These are phyloP conservation scores for Alternaria sp. DNA, from an alignment of 2,329 filamentous ascomycete genomes.

Conservation along the genomic window DNA sequence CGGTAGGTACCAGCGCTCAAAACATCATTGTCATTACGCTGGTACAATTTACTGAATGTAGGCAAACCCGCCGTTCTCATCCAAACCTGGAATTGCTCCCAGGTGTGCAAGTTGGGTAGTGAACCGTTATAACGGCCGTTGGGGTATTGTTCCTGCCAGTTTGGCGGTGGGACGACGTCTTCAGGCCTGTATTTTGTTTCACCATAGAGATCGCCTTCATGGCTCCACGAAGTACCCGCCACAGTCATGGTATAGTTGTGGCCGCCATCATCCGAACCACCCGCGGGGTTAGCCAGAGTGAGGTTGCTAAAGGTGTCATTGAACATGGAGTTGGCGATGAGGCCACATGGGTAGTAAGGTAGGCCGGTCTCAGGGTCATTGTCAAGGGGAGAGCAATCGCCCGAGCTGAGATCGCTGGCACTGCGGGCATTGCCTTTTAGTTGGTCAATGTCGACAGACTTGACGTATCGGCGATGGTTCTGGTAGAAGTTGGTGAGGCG, in stretches of 20 bases:
- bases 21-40: conserved; percentile 75
- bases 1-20: conserved; percentile 78
- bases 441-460: conserved; percentile 84
- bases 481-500: conserved; percentile 98
- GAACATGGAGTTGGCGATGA: conserved; percentile 97
- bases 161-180: conserved; percentile 81
- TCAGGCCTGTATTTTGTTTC: conserved; percentile 69
- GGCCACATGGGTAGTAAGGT: conserved; percentile 90
- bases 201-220: conserved; percentile 82
- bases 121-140: conserved; percentile 70
- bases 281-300: conserved; percentile 63
- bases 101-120: conserved; percentile 75
- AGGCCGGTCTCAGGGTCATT: conserved; percentile 52
- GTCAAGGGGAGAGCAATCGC: conserved; percentile 78
- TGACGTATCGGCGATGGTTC: conserved; percentile 95
- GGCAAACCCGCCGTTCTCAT: conserved; percentile 97
- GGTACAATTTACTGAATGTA: conserved; percentile 91
- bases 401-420: conserved; percentile 67
- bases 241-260: conserved; percentile 75
- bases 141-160: conserved; percentile 79
- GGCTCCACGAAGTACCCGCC: conserved; percentile 83
- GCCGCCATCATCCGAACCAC: conserved; percentile 47
- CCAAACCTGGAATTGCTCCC: conserved; percentile 95
- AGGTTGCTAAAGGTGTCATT: conserved; percentile 86
- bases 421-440: conserved; percentile 75